phyloP scores from a whole-genome alignment of 192 early-diverging fungal genomes.

The Phycomyces nitens region DNA sequence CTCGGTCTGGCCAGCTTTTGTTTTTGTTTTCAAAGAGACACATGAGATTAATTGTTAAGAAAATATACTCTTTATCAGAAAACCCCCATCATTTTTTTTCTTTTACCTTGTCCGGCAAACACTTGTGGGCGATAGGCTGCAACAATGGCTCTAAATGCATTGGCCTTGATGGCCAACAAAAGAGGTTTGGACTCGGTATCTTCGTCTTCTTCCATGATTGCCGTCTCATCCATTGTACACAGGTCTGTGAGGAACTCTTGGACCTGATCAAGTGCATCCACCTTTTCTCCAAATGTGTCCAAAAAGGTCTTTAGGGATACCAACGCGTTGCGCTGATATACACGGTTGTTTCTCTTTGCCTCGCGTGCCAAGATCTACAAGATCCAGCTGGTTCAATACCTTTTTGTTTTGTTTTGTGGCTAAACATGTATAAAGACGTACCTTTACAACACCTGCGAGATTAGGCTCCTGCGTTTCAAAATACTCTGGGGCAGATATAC shows the following conservation, averaged over 20 bases:
- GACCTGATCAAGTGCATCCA: conserved; percentile 57
- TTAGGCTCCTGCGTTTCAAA: conserved; percentile 35
- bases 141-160: conserved; percentile 62
- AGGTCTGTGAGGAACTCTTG: conserved; percentile 50
- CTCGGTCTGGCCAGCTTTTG: conserved; percentile 41
- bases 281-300: conserved; percentile 48
- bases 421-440: conserved; percentile 12
- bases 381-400: neutral
- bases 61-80: neutral
- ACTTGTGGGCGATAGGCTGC: conserved; percentile 48
- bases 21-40: neutral
- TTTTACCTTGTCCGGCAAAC: conserved; percentile 51
- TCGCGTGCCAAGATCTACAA: conserved; percentile 64
- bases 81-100: conserved; percentile 11
- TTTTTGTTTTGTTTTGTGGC: conserved; percentile 1
- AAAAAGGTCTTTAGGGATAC: conserved; percentile 58
- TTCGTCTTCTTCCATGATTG: conserved; percentile 54
- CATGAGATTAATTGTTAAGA: neutral
- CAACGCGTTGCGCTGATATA: conserved; percentile 65
- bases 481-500: conserved; percentile 51
- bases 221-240: conserved; percentile 40
- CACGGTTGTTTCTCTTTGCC: conserved; percentile 68
- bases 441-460: conserved; percentile 41
- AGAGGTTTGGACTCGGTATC: conserved; percentile 59
- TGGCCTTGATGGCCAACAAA: conserved; percentile 60